phyloP scores from a whole-genome alignment of 1,284 basidiomycete genomes.

The Tremellales sp. region DNA sequence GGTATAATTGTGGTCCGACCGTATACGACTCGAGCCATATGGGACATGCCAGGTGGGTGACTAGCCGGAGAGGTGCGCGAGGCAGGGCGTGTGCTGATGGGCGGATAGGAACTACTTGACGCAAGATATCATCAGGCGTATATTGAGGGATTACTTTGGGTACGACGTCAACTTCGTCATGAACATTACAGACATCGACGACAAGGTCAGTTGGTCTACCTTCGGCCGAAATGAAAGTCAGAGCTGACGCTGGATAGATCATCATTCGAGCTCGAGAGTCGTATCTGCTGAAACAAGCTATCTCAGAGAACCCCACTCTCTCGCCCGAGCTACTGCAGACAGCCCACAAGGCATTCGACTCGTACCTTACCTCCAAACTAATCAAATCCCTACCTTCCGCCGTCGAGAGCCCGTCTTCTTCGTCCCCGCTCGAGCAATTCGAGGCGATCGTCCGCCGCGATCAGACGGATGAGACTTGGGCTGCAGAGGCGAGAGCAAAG shows the following conservation, averaged over 20 bases:
- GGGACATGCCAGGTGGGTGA: conserved; percentile 87
- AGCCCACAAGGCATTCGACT: conserved; percentile 50
- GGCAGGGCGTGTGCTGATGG: not conserved
- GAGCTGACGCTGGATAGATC: conserved; percentile 61
- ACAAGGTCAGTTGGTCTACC: conserved; percentile 67
- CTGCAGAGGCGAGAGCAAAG: conserved; percentile 62
- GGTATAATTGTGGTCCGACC: conserved; percentile 99
- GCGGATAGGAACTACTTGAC: conserved; percentile 86
- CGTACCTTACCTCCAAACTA: conserved; percentile 58
- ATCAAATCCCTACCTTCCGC: conserved; percentile 57
- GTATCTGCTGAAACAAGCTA: conserved; percentile 58
- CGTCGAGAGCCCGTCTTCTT: conserved; percentile 57
- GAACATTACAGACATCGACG: conserved; percentile 99
- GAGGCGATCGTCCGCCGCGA: conserved; percentile 52
- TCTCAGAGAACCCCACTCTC: conserved; percentile 36
- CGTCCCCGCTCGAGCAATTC: conserved; percentile 56
- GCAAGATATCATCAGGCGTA: conserved; percentile 89
- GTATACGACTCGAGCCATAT: conserved; percentile 98
- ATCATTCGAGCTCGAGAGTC: conserved; percentile 83
- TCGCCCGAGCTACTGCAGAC: conserved; percentile 32
- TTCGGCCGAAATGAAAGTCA: not conserved
- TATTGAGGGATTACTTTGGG: conserved; percentile 92
- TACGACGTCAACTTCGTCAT: conserved; percentile 98
- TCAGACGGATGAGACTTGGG: conserved; percentile 58
- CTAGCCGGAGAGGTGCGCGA: conserved; percentile 4